These are phyloP conservation scores for Mollisiaceae sp. DNA, from an alignment of 2,329 filamentous ascomycete genomes.

Conservation along the genomic window DNA sequence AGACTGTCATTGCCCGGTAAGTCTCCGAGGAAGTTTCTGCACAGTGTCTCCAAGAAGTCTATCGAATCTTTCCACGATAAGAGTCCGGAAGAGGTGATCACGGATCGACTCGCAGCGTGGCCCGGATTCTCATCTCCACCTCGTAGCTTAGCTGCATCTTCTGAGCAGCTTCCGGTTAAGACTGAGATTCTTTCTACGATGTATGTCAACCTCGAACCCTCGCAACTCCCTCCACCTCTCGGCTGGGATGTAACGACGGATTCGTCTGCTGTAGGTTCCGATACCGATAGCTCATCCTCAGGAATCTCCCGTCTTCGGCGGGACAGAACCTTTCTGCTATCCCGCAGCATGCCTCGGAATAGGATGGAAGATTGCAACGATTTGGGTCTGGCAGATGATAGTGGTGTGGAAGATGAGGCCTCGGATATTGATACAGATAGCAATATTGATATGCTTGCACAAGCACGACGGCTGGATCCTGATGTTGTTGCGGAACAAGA, in stretches of 20 bases:
- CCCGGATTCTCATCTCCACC: slow-evolving; percentile 16
- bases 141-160: not conserved
- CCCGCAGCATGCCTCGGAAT: not conserved
- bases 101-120: slow-evolving; percentile 15
- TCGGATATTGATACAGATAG: slow-evolving; percentile 16
- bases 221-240: slow-evolving; percentile 31
- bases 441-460: slow-evolving; percentile 35
- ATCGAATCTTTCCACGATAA: slow-evolving; percentile 27
- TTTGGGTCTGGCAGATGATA: slow-evolving; percentile 10
- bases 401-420: slow-evolving; percentile 9
- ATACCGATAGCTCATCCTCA: slow-evolving; percentile 16
- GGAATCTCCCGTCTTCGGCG: slow-evolving; percentile 13
- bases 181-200: slow-evolving; percentile 30
- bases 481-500: slow-evolving; percentile 26
- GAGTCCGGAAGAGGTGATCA: slow-evolving; percentile 15
- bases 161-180: slow-evolving; percentile 21
- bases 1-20: slow-evolving; percentile 25
- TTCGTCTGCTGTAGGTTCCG: slow-evolving; percentile 27
- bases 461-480: slow-evolving; percentile 28
- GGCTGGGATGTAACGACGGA: slow-evolving; percentile 24
- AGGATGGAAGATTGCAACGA: not conserved
- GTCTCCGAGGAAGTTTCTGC: slow-evolving; percentile 23
- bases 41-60: slow-evolving; percentile 29
- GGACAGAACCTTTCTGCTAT: slow-evolving; percentile 6
- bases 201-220: slow-evolving; percentile 27